Percentiles rank a stretch among this genome's conserved stretches.
phyloP scores from a whole-genome alignment of 2,329 filamentous ascomycete species.

The Fusarium sp. region DNA sequence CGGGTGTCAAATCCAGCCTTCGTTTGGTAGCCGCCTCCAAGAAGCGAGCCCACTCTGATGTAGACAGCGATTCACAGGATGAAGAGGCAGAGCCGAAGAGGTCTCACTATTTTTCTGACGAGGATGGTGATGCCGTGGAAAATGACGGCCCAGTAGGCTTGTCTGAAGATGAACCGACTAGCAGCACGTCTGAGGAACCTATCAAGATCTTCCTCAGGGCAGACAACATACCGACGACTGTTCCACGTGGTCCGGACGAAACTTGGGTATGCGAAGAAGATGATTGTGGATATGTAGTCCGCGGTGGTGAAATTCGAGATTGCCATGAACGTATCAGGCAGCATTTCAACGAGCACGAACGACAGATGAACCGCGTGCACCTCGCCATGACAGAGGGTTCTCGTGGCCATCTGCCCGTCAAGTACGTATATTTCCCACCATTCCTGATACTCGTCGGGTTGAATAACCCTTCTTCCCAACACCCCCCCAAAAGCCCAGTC shows the following conservation, averaged over 20 bases:
- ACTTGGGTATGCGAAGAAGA: slow-evolving; percentile 75
- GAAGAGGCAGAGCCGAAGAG: slow-evolving; percentile 52
- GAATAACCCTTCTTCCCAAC: not conserved
- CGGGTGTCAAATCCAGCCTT: slow-evolving; percentile 59
- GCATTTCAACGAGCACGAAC: slow-evolving; percentile 71
- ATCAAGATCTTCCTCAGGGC: slow-evolving; percentile 60
- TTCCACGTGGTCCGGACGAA: slow-evolving; percentile 66
- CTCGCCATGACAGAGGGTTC: slow-evolving; percentile 67
- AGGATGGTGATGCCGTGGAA: slow-evolving; percentile 51
- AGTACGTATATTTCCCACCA: slow-evolving; percentile 60
- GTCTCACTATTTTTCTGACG: slow-evolving; percentile 49
- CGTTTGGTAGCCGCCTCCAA: slow-evolving; percentile 56
- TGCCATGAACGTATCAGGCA: slow-evolving; percentile 67
- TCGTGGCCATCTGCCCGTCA: slow-evolving; percentile 65
- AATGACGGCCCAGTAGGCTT: slow-evolving; percentile 42
- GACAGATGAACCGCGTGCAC: slow-evolving; percentile 61
- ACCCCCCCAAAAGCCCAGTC: not conserved
- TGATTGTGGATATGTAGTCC: slow-evolving; percentile 72
- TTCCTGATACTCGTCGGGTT: slow-evolving; percentile 50
- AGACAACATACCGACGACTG: slow-evolving; percentile 61
- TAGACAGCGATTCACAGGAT: slow-evolving; percentile 54
- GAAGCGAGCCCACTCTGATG: slow-evolving; percentile 57
- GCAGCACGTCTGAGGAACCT: slow-evolving; percentile 39
- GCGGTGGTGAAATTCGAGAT: slow-evolving; percentile 66
- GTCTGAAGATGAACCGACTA: slow-evolving; percentile 35